phyloP scores from a whole-genome alignment of 2,329 filamentous ascomycete species.

The Tolypocladium cylindrosporum region DNA sequence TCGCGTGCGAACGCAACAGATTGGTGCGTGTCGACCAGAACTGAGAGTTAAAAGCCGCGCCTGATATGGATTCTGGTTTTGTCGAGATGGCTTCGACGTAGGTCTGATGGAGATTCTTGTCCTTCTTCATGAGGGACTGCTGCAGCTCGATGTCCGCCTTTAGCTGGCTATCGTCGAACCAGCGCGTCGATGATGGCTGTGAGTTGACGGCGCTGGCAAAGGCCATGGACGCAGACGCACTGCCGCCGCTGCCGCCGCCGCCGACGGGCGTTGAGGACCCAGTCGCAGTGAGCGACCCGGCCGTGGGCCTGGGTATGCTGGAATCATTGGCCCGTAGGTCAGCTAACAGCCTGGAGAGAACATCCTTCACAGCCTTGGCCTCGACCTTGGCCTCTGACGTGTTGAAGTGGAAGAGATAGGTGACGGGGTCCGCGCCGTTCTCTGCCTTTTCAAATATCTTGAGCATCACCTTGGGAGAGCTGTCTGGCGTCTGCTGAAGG shows the following conservation, averaged over 20 bases:
- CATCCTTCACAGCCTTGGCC: conserved; percentile 75
- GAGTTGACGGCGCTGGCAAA: conserved; percentile 61
- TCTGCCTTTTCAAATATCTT: conserved; percentile 74
- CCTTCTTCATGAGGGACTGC: conserved; percentile 76
- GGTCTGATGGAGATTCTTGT: conserved; percentile 65
- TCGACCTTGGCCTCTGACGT: conserved; percentile 69
- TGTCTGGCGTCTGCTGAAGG: conserved; percentile 87
- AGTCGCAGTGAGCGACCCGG: conserved; percentile 13
- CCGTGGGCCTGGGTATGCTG: conserved; percentile 36
- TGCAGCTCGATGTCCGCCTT: conserved; percentile 74
- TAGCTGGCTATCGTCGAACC: conserved; percentile 74
- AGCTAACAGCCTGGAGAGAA: conserved; percentile 69
- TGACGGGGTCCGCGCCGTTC: conserved; percentile 47
- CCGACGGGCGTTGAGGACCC: conserved; percentile 18
- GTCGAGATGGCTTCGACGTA: conserved; percentile 77
- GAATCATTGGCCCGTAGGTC: conserved; percentile 50
- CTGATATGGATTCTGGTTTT: conserved; percentile 75
- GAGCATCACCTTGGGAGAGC: conserved; percentile 82
- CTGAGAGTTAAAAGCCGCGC: conserved; percentile 74
- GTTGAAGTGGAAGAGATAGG: conserved; percentile 85
- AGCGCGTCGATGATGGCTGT: conserved; percentile 46
- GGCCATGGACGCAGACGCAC: conserved; percentile 61
- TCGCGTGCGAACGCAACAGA: conserved; percentile 79
- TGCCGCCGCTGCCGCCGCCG: conserved; percentile 18
- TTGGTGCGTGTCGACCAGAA: conserved; percentile 91